Evolutionary conservation across 257 asterid species (phyloP).

Genomic region (Solanum arcanum): DNA sequence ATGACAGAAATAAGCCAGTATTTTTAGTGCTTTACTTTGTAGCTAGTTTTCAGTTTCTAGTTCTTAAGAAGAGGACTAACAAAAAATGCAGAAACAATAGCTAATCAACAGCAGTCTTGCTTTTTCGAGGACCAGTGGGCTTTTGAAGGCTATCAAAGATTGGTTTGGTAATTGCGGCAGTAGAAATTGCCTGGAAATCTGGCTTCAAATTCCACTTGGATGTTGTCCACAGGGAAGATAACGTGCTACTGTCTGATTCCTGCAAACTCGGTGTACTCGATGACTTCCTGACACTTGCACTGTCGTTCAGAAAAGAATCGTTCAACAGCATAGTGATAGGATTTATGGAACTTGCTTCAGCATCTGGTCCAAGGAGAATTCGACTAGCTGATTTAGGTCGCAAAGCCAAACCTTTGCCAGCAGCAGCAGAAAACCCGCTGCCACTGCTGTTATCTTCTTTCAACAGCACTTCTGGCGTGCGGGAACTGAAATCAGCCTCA

Average conservation of each 20-base stretch:
- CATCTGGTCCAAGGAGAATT: constrained; percentile 24
- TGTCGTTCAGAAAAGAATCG: constrained; percentile 37
- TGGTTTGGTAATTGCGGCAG: constrained; percentile 60
- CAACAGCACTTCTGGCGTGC: constrained; percentile 53
- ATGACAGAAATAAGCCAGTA: background rate
- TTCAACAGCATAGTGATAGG: constrained; percentile 27
- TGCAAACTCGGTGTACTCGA: constrained; percentile 65
- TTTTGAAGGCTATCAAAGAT: constrained; percentile 70
- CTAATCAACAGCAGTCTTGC: constrained; percentile 77
- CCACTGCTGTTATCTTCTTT: constrained; percentile 47
- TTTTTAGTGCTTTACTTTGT: background rate
- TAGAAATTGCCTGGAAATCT: constrained; percentile 56
- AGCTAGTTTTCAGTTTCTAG: background rate
- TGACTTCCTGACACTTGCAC: constrained; percentile 48
- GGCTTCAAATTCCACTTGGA: constrained; percentile 78
- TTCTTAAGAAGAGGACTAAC: background rate
- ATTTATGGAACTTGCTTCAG: constrained; percentile 33
- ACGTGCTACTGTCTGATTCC: constrained; percentile 49
- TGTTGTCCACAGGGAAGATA: constrained; percentile 53
- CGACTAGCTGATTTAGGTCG: constrained; percentile 62
- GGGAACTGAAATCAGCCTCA: constrained; percentile 33
- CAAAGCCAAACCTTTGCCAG: constrained; percentile 59
- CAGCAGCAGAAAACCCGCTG: constrained; percentile 34
- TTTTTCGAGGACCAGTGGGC: constrained; percentile 37
- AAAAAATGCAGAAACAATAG: background rate